Evolutionary conservation across 192 early-diverging fungal species (phyloP), one percentile per base, ranked within the genome.

Genomic region (Polychytrium aggregatum): DNA sequence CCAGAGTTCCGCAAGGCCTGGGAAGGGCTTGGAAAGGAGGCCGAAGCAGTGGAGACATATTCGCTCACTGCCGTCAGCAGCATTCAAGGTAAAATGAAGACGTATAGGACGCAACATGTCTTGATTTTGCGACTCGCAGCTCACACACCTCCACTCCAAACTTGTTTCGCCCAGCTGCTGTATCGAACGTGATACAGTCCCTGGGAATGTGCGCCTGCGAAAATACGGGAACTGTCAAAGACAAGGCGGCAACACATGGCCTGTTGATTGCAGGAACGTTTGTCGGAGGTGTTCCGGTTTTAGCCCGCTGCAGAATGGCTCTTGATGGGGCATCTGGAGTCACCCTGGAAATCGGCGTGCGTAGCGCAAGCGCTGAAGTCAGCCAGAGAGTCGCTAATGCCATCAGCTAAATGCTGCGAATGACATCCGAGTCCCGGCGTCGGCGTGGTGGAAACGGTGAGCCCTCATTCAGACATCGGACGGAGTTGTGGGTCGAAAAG

Each of bases 161-260:
- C 48, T 51, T 44, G 46, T n/a, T 40, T 50, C 18, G 6, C 26
- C 14, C 49, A 79, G 82, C 70, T n/a, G 83, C 86, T 24, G 82
- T 82, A 46, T 51, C 51, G 17, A 65, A 71, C 33, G 72, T 98
- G 49, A 58, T 83, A 36, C 78, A 86, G 1, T 63, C 90, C 25
- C 64, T 98, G 45, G 90, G 90, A 20, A 93, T 98, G 93, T 76
- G 76, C 38, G 72, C 86, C 24, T 63, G 78, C 37, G 90, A 93
- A 33, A 78, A 79, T 36, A 77, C 83, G 10, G 77, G 71, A 4
- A 71, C 55, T 31, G 63, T 75, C 11, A 48, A 50, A 20, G 69
- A 90, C 81, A 28, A 73, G 65, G 59, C 85, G 59, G 78, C 79
- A 40, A 86, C 89, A 10, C 96, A 98, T 66, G 79, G 86, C 30